Conservation (phyloP, 441 rosid genomes). For the Corymbia citriodora region DNA sequence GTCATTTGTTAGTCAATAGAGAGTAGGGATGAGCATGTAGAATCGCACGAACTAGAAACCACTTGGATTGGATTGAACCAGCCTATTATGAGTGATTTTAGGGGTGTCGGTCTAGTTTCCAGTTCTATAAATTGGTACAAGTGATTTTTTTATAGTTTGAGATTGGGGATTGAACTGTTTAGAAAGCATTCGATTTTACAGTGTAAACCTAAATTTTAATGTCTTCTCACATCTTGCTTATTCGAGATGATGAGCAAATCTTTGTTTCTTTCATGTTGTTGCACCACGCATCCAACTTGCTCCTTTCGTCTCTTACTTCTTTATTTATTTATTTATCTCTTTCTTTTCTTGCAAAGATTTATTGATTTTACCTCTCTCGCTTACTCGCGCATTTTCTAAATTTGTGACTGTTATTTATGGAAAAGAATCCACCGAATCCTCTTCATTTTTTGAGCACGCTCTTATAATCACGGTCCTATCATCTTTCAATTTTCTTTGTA, state of each 20-base stretch:
- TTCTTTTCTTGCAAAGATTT: no score
- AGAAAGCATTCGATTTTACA: accelerated
- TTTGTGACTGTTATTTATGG: background rate
- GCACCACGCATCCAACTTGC: background rate
- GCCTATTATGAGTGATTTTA: no score
- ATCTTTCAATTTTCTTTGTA: no score
- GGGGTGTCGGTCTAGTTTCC: no score
- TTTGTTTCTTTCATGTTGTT: no score
- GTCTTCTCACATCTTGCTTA: background rate
- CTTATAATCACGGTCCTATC: background rate
- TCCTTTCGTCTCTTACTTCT: background rate
- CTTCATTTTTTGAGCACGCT: accelerated
- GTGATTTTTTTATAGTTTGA: no score
- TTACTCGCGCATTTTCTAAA: no score
- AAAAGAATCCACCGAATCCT: background rate
- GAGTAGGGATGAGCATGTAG: background rate
- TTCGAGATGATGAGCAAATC: background rate
- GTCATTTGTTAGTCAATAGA: background rate
- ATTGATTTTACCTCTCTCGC: background rate
- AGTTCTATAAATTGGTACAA: no score
- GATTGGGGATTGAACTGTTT: no score
- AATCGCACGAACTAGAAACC: background rate
- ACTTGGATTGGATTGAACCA: no score
- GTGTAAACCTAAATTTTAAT: background rate
- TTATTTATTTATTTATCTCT: no score